Evolutionary conservation across 192 early-diverging fungal genomes (phyloP).

Genomic region (Mortierella antarctica): DNA sequence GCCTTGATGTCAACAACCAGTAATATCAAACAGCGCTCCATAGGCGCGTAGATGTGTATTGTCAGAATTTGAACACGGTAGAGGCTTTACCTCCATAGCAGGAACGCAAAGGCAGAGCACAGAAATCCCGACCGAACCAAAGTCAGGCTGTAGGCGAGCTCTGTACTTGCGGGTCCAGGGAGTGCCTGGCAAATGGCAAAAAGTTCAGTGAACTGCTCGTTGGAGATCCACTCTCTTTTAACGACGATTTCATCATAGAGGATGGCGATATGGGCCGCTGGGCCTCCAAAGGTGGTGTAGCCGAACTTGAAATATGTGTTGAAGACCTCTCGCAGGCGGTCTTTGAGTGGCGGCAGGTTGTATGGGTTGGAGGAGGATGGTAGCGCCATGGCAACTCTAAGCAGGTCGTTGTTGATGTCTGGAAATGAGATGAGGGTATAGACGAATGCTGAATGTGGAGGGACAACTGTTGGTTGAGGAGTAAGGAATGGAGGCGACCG

Average conservation of each 20-base stretch:
- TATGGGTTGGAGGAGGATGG: conserved; percentile 1
- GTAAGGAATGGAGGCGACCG: not conserved
- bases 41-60: too few species aligned
- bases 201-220: conserved; percentile 69
- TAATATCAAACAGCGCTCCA: conserved; percentile 8
- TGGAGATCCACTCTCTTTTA: conserved; percentile 63
- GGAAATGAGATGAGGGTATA: not conserved
- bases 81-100: conserved; percentile 63
- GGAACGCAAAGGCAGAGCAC: conserved; percentile 58
- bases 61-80: not conserved
- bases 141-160: conserved; percentile 64
- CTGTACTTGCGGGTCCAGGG: conserved; percentile 68
- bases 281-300: conserved; percentile 72
- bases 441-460: not conserved
- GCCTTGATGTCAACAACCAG: conserved; percentile 33
- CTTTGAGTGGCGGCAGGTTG: conserved; percentile 19
- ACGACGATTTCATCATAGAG: conserved; percentile 66
- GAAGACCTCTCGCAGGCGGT: conserved; percentile 31
- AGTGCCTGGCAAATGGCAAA: conserved; percentile 72
- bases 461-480: not conserved
- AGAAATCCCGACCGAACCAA: conserved; percentile 62
- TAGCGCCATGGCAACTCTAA: not conserved
- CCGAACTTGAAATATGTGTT: conserved; percentile 60
- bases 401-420: not conserved
- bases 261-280: conserved; percentile 68